Evolutionary conservation across 805 yeast species (phyloP), one percentile per base, ranked within the genome.

Genomic region (Ogataea pilisensis): DNA sequence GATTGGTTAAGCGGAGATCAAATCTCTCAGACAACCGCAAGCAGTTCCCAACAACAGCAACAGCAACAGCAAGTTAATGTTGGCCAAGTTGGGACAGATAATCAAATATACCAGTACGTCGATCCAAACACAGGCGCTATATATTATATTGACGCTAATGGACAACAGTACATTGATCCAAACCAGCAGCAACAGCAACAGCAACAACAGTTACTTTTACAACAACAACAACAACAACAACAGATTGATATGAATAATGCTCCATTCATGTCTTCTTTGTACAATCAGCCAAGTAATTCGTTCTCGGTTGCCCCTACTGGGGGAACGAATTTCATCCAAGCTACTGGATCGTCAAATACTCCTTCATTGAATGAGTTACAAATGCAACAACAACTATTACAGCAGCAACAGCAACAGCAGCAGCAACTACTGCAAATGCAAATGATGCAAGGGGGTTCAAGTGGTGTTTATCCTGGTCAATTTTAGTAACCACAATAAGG

Each of bases 81-180:
- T 9, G 55, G 49, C 7, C 58, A 54, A 37, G 58, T 54, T 43
- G 55, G 64, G 28, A 42, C 65, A 60, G 51, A 51, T 24, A 49
- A 45, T 38, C 83, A 68, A 59, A 78, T 70, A 61, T 83, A 65
- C 51, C 91, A 82, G 54, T 84, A 79, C 55, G 70, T 82, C 17
- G 90, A 84, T 51, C 88, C 89, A 2, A 65, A 73, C 7, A 81
- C 88, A 0, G 90, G 91, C 11, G 73, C 77, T 35, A 61, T 82
- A 4, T 71, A 75, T 26, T 84, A 83, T 51, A 75, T 83, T 27
- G 90, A 84, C 53, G 72, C 80, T 9, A 78, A 74, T 34, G 82
- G 82, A 2, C 88, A 82, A 51, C 85, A 82, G 52, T 75, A 73
- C 47, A 54, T 74, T 42, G 77, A 73, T 51, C 73, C 76, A 8